phyloP scores from a whole-genome alignment of 495 filamentous ascomycete species.

The Penicillium malachiteum region DNA sequence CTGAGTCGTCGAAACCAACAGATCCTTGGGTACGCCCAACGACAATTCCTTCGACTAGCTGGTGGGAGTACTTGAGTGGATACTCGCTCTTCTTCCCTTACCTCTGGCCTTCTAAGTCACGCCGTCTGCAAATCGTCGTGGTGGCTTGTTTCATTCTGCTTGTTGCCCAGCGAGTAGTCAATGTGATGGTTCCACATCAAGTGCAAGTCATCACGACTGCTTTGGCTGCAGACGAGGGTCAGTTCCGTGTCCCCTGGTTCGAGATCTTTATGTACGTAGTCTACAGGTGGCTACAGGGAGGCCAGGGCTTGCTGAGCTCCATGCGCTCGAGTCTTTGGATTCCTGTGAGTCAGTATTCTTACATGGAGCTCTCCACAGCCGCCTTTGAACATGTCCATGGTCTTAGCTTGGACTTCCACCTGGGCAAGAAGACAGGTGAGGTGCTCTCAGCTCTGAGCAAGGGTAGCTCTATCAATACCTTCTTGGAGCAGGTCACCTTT shows the following conservation, averaged over 20 bases:
- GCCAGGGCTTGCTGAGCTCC: slow-evolving; percentile 81
- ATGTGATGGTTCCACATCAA: slow-evolving; percentile 74
- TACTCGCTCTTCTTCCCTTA: slow-evolving; percentile 93
- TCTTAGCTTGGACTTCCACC: slow-evolving; percentile 92
- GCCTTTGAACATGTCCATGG: slow-evolving; percentile 96
- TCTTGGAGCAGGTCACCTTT: slow-evolving; percentile 94
- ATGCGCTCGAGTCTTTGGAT: slow-evolving; percentile 85
- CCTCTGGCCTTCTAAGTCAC: slow-evolving; percentile 78
- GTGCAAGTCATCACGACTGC: slow-evolving; percentile 72
- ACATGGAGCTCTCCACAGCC: slow-evolving; percentile 88
- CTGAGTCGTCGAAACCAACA: slow-evolving; percentile 31
- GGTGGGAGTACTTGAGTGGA: slow-evolving; percentile 88
- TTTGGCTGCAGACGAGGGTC: slow-evolving; percentile 53
- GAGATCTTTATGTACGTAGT: slow-evolving; percentile 75
- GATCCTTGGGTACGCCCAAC: slow-evolving; percentile 65
- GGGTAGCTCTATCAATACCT: slow-evolving; percentile 92
- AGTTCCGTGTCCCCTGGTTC: slow-evolving; percentile 59
- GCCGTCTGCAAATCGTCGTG: slow-evolving; percentile 67
- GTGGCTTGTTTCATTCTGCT: slow-evolving; percentile 74
- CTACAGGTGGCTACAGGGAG: slow-evolving; percentile 83
- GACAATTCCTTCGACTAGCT: slow-evolving; percentile 64
- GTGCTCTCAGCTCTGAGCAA: slow-evolving; percentile 94
- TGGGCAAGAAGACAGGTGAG: slow-evolving; percentile 95
- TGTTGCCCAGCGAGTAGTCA: slow-evolving; percentile 69
- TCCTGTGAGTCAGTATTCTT: slow-evolving; percentile 93